These are phyloP conservation scores for Globisporangium sylvaticum DNA, from an alignment of 352 stramenopile genomes.

Conservation along the genomic window DNA sequence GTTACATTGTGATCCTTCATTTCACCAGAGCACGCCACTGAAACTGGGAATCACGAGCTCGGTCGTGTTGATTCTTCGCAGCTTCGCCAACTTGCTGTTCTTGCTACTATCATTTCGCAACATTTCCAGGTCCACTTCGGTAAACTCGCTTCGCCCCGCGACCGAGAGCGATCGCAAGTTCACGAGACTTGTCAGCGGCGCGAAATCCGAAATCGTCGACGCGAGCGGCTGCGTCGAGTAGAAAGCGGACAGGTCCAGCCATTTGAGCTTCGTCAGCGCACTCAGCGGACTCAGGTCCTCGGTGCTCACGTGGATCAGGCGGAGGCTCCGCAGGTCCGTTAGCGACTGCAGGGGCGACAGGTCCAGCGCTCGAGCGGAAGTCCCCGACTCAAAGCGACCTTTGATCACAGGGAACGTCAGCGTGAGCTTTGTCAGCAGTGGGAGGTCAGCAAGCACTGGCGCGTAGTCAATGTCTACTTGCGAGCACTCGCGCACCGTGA, in stretches of 20 bases:
- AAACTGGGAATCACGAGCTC: conserved; percentile 4
- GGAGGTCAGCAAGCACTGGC: background rate
- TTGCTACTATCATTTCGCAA: too few relatives aligned
- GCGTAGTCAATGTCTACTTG: conserved; percentile 4
- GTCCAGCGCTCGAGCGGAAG: background rate
- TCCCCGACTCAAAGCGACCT: background rate
- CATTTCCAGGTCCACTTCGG: background rate
- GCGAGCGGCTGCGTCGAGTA: background rate
- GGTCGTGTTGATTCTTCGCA: background rate
- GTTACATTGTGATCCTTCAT: background rate
- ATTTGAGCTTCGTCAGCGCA: background rate
- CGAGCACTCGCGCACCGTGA: conserved; percentile 1
- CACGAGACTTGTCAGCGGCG: background rate
- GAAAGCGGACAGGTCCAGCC: background rate
- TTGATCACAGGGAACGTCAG: conserved; percentile 1
- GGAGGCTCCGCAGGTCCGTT: background rate
- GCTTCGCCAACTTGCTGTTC: background rate
- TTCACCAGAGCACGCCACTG: background rate
- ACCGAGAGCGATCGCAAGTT: conserved; percentile 2
- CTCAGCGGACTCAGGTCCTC: conserved; percentile 1
- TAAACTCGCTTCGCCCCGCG: background rate
- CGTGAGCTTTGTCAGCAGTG: background rate
- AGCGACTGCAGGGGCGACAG: conserved; percentile 2
- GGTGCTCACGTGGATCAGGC: background rate
- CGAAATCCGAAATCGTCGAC: background rate